phyloP scores from a whole-genome alignment of 495 filamentous ascomycete species.

The Talaromyces proteolyticus region DNA sequence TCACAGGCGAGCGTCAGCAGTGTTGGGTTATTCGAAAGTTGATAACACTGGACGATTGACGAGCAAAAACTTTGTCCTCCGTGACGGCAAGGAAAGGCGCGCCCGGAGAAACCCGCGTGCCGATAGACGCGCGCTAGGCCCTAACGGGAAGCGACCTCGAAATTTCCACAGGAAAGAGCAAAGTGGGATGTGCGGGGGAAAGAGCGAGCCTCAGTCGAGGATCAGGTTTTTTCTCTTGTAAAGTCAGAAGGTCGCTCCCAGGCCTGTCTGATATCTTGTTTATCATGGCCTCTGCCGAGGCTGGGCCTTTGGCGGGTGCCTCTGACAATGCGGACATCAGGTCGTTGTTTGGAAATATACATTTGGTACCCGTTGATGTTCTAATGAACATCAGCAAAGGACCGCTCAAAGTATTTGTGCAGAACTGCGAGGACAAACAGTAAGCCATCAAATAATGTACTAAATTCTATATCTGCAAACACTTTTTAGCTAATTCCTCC shows the following conservation, averaged over 20 bases:
- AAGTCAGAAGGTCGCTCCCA: too few relatives aligned
- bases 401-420: conserved; percentile 29
- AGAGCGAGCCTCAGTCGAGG: too few relatives aligned
- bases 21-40: background rate
- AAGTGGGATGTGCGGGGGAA: background rate
- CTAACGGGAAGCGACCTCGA: conserved; percentile 2
- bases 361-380: conserved; percentile 31
- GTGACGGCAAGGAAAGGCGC: background rate
- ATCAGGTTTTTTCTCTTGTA: too few relatives aligned
- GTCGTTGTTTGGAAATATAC: conserved; percentile 27
- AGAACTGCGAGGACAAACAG: conserved; percentile 28
- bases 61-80: conserved; percentile 5
- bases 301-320: background rate
- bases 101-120: conserved; percentile 4
- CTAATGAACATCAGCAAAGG: conserved; percentile 34
- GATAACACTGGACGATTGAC: background rate
- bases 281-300: background rate
- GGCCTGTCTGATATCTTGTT: background rate
- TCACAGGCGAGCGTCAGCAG: background rate
- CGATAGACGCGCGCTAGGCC: conserved; percentile 3
- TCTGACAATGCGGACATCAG: conserved; percentile 23
- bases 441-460: conserved; percentile 12
- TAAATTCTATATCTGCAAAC: background rate
- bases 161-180: conserved; percentile 6
- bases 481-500: conserved; percentile 1